A percentile compares a stretch with the other conserved stretches of the same genome.
Evolutionary conservation across 2,329 filamentous ascomycete genomes (phyloP).

Genomic region (Cryphonectria japonica): DNA sequence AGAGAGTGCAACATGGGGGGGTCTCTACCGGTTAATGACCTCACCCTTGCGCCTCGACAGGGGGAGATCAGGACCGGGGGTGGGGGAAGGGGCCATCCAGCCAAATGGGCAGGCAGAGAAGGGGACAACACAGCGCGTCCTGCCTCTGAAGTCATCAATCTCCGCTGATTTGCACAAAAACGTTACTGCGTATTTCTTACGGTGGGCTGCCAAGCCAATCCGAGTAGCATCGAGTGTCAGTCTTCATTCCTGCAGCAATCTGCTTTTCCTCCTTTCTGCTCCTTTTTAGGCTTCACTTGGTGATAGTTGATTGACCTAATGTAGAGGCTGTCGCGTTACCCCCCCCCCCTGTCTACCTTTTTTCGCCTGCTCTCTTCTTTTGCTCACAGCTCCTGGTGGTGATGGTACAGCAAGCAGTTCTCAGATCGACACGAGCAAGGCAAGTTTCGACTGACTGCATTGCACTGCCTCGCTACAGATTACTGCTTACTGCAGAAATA

Average conservation of each 20-base stretch:
- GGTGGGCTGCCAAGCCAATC: conserved; percentile 5
- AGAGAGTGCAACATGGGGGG: neutral
- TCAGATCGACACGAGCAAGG: neutral
- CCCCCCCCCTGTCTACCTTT: too few species aligned
- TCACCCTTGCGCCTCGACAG: neutral
- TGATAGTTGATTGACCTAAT: neutral
- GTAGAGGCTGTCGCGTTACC: neutral
- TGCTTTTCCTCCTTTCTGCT: neutral
- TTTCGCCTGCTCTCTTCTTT: neutral
- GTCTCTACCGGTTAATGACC: neutral
- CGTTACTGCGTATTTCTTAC: conserved; percentile 2
- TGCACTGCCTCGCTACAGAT: neutral
- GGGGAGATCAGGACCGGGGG: neutral
- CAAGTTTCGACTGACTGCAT: neutral
- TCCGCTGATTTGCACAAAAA: conserved; percentile 1
- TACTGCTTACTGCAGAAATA: neutral
- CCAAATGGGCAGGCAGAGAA: neutral
- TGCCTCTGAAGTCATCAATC: neutral
- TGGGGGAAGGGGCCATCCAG: neutral
- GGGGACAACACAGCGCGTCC: neutral
- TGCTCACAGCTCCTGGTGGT: neutral
- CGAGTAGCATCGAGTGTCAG: neutral
- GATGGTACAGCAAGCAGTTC: neutral
- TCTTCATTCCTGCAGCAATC: conserved; percentile 6
- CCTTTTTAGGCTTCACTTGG: neutral